Evolutionary conservation across 169 alveolate genomes (phyloP).

Genomic region (Plasmodium malariae): DNA sequence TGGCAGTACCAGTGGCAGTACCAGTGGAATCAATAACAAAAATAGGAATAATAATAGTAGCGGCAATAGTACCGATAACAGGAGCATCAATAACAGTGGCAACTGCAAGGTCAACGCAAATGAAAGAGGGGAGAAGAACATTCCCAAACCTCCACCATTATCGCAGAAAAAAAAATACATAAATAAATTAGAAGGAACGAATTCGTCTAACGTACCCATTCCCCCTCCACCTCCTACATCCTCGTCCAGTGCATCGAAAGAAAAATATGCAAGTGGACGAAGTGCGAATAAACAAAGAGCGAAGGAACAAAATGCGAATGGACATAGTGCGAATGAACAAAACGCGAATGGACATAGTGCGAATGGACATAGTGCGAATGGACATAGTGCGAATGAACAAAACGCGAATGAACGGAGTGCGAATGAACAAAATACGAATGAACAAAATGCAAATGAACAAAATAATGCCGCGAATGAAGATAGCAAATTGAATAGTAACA

Average conservation of each 20-base stretch:
- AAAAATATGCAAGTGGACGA: too few species aligned
- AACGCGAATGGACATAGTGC: neutral
- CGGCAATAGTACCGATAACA: neutral
- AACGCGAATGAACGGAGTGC: neutral
- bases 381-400: neutral
- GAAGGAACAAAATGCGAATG: neutral
- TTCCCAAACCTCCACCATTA: constrained; percentile 43
- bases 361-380: neutral
- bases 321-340: too few species aligned
- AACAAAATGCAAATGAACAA: constrained; percentile 2
- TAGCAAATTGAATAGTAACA: neutral
- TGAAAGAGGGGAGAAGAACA: neutral
- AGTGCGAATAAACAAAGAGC: constrained; percentile 1
- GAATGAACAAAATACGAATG: neutral
- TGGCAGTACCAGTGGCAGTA: neutral
- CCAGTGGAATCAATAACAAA: neutral
- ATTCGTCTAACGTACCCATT: constrained; percentile 54
- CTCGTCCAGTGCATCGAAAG: neutral
- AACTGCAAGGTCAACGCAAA: neutral
- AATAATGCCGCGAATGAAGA: neutral
- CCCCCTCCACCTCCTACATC: constrained; percentile 75
- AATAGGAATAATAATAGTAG: constrained; percentile 3
- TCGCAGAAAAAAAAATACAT: constrained; percentile 15
- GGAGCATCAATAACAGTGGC: neutral
- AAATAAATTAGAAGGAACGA: constrained; percentile 28